phyloP scores from a whole-genome alignment of 192 early-diverging fungal species.

The Coemansia sp. region DNA sequence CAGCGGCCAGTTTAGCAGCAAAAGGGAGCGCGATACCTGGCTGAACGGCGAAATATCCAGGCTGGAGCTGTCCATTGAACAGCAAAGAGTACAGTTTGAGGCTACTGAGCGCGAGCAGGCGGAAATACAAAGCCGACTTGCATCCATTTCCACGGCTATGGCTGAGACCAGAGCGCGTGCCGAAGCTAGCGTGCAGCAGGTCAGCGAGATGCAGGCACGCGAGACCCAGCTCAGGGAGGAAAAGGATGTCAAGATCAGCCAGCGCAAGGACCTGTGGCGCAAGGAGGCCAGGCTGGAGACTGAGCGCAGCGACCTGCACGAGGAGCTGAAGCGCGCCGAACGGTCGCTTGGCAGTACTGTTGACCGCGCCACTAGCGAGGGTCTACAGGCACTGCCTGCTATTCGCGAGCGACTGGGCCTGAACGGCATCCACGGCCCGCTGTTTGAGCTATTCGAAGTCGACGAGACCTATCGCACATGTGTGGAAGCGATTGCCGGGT shows the following conservation, averaged over 20 bases:
- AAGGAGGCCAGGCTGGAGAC: constrained; percentile 78
- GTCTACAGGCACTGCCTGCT: constrained; percentile 69
- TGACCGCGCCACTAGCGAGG: constrained; percentile 82
- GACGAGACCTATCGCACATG: constrained; percentile 82
- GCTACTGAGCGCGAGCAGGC: constrained; percentile 40
- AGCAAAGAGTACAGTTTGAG: constrained; percentile 61
- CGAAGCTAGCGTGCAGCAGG: constrained; percentile 25
- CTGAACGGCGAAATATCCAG: constrained; percentile 71
- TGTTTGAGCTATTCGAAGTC: constrained; percentile 91
- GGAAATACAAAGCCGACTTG: constrained; percentile 30
- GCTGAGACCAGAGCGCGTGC: constrained; percentile 28
- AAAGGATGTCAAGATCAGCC: constrained; percentile 35
- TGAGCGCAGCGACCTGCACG: constrained; percentile 65
- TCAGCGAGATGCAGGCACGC: constrained; percentile 44
- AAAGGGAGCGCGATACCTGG: constrained; percentile 79
- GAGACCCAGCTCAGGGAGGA: constrained; percentile 47
- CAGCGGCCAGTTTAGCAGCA: constrained; percentile 71
- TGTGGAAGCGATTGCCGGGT: constrained; percentile 86
- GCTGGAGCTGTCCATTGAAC: constrained; percentile 58
- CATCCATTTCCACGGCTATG: constrained; percentile 23
- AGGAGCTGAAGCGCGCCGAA: constrained; percentile 77
- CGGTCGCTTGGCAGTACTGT: constrained; percentile 73
- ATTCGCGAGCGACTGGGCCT: constrained; percentile 70
- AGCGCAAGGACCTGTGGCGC: constrained; percentile 83
- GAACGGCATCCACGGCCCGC: constrained; percentile 83